Conservation (phyloP, 169 alveolate species). For the Eimeria falciformis region DNA sequence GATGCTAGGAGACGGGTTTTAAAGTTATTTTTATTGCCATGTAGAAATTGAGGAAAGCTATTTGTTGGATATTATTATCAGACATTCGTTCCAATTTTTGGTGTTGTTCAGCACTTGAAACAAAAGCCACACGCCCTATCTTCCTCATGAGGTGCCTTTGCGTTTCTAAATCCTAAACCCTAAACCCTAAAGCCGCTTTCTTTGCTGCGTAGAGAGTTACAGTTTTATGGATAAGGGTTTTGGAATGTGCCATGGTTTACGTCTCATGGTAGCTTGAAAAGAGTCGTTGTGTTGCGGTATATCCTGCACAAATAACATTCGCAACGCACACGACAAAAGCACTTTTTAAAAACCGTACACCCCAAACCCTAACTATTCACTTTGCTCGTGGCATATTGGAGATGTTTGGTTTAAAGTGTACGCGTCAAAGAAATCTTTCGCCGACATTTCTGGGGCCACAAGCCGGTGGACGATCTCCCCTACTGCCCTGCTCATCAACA, state of each 20-base stretch:
- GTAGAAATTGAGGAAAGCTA: no score
- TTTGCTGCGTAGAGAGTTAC: background rate
- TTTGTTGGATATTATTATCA: no score
- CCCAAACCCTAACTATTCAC: conserved; percentile 29
- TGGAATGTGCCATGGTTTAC: background rate
- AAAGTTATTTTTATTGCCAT: no score
- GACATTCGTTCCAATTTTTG: no score
- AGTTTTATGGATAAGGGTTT: conserved; percentile 31
- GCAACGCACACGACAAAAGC: background rate
- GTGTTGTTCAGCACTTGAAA: no score
- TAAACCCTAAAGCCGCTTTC: background rate
- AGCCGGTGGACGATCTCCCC: conserved; percentile 66
- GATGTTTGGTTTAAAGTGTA: conserved; percentile 28
- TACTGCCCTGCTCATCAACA: conserved; percentile 51
- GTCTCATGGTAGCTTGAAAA: conserved; percentile 17
- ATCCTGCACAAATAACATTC: conserved; percentile 8
- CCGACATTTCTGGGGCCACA: conserved; percentile 66
- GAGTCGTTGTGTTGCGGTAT: conserved; percentile 26
- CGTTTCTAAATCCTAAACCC: background rate
- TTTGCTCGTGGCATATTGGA: background rate
- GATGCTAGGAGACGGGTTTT: no score
- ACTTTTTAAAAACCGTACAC: background rate
- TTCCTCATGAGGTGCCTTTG: no score
- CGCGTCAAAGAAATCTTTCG: conserved; percentile 21
- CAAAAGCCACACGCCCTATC: no score